phyloP scores from a whole-genome alignment of 306 rosid species.

The Cucumis cinereus region DNA sequence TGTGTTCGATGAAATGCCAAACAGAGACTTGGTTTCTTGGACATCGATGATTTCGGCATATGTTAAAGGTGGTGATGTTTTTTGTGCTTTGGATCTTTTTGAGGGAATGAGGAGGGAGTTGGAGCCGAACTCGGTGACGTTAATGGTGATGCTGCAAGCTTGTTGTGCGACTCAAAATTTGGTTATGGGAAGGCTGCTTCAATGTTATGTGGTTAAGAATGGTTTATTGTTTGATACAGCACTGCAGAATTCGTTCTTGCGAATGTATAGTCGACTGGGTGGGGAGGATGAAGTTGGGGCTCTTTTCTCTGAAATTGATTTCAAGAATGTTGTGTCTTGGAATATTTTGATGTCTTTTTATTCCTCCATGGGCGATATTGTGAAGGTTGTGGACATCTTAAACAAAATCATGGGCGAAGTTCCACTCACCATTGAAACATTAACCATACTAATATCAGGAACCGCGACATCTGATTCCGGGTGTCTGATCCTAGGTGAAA shows the following conservation, averaged over 20 bases:
- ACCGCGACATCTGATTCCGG: neutral
- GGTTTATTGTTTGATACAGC: neutral
- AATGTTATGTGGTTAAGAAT: neutral
- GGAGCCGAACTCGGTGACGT: neutral
- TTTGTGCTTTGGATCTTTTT: neutral
- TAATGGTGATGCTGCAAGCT: neutral
- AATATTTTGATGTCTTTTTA: neutral
- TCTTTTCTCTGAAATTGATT: neutral
- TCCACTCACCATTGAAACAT: neutral
- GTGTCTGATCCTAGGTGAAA: neutral
- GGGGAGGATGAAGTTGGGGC: neutral
- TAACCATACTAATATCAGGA: neutral
- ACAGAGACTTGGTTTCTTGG: neutral
- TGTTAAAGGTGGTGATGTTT: neutral
- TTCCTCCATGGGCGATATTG: neutral
- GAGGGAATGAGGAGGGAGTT: neutral
- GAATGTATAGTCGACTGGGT: neutral
- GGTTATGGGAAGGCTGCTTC: neutral
- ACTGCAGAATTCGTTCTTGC: neutral
- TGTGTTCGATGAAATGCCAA: neutral
- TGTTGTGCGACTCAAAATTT: neutral
- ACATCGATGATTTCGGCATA: neutral
- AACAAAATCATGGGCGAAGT: neutral
- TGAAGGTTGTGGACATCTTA: neutral
- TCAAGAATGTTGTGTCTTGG: neutral